Conservation (phyloP, 78 protist species). For the Chrysochromulina tobinii region DNA sequence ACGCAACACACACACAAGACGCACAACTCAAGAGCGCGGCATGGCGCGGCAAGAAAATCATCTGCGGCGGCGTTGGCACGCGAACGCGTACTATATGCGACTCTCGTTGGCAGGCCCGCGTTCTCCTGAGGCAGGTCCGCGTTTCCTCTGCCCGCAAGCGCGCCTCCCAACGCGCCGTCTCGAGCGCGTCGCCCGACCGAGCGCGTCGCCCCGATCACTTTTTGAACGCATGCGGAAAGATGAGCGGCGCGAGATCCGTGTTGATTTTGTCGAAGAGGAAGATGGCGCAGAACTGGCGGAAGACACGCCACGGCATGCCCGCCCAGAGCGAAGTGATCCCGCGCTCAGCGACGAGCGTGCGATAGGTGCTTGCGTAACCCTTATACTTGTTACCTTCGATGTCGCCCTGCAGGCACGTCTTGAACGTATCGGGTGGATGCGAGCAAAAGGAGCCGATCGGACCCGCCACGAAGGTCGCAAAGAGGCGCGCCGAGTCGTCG, state of each 20-base stretch:
- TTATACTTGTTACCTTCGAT: not conserved
- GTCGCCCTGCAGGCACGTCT: conserved; percentile 60
- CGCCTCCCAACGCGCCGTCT: too few species aligned
- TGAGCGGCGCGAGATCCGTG: not conserved
- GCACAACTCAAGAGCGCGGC: too few species aligned
- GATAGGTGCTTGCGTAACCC: not conserved
- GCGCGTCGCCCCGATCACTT: too few species aligned
- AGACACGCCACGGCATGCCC: conserved; percentile 5
- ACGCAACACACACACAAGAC: too few species aligned
- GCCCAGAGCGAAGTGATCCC: not conserved
- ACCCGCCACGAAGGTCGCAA: not conserved
- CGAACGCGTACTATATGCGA: too few species aligned
- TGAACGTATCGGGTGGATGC: conserved; percentile 51
- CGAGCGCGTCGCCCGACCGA: too few species aligned
- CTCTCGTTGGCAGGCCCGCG: too few species aligned
- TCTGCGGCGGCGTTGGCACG: too few species aligned
- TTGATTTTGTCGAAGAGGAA: not conserved
- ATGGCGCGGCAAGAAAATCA: too few species aligned
- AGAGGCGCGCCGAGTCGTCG: not conserved
- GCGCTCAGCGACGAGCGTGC: not conserved
- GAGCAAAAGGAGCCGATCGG: not conserved
- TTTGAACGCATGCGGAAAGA: conserved; percentile 10
- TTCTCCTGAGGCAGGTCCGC: too few species aligned
- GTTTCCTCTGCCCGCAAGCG: too few species aligned
- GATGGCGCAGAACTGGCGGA: not conserved